Base-by-base conservation (phyloP, 108 stramenopile species). In the Schizochytrium sp. region DNA sequence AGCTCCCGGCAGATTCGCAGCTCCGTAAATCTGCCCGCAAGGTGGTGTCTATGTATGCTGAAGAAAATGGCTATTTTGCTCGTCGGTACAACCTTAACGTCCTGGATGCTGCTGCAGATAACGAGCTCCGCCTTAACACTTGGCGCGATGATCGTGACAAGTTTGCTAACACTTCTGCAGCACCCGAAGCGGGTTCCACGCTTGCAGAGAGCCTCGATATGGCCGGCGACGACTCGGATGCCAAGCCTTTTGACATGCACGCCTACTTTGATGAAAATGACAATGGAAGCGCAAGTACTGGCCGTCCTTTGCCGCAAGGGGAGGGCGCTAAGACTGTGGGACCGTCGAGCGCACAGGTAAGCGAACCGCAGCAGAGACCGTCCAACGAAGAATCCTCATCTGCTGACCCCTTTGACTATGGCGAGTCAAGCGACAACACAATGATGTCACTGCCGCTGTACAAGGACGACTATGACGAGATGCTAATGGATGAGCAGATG, bases 91-190 rank as follows among this genome's bases (percentile, higher is more conserved):
- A 44, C 12, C 28, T 69, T 38, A 69, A 69, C 64, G 64, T 69
- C 5, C 64, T 69, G 2, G 64, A 69, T 2, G 64, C 64, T 0
- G 64, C 40, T 44, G 64, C 64, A 8, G 64, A 69, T 38, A 69
- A 38, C 64, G 64, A 69, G 15, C 64, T 69, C 12, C 42, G 64
- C 12, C 64, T 69, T 7, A 69, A 69, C 64, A 69, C 64, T 7
- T 69, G 64, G 64, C 64, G 44, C 64, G 44, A 69, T 69, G 64
- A 69, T 44, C 64, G 64, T 15, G 64, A 69, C 64, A 69, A 69
- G 3, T 69, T 69, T 69, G 64, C 40, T 12, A 15, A 38, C 19
- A 38, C 57, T 58, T 58, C 57, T 10, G 57, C 57, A 28, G 57
- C 57, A 17, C 57, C 57, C 57, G 57, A 10, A 58, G 57, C 57